These are phyloP conservation scores for Prunus yedoensis DNA, from an alignment of 331 rosid genomes.

Conservation along the genomic window DNA sequence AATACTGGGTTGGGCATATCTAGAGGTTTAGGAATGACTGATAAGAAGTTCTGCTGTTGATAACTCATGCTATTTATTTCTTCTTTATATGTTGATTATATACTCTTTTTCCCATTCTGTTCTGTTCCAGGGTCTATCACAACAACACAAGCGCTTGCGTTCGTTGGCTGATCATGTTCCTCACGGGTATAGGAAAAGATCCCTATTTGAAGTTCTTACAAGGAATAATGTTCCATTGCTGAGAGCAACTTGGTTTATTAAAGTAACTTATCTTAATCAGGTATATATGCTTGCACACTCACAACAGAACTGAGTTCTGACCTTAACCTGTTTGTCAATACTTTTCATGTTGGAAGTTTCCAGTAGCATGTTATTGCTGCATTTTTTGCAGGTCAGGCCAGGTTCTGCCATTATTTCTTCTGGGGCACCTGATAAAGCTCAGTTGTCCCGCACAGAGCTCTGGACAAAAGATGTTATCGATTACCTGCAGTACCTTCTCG, in stretches of 20 bases:
- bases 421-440: constrained; percentile 75
- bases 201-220: constrained; percentile 80
- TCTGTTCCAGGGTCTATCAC: constrained; percentile 83
- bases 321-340: constrained; percentile 10
- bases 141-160: constrained; percentile 84
- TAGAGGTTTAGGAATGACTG: background rate
- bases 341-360: constrained; percentile 26
- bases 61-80: constrained; percentile 1
- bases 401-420: constrained; percentile 60
- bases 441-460: constrained; percentile 74
- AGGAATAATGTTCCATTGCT: constrained; percentile 94
- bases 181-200: constrained; percentile 73
- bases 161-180: constrained; percentile 90
- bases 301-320: constrained; percentile 8
- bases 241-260: constrained; percentile 96
- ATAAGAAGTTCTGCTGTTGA: background rate
- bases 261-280: constrained; percentile 92
- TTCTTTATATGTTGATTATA: background rate
- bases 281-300: constrained; percentile 37
- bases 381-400: constrained; percentile 71
- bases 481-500: constrained; percentile 81
- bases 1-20: constrained; percentile 6
- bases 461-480: constrained; percentile 95
- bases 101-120: constrained; percentile 8
- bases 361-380: constrained; percentile 33